phyloP scores from a whole-genome alignment of 1,284 basidiomycete genomes.

The Ustilago bromivora region DNA sequence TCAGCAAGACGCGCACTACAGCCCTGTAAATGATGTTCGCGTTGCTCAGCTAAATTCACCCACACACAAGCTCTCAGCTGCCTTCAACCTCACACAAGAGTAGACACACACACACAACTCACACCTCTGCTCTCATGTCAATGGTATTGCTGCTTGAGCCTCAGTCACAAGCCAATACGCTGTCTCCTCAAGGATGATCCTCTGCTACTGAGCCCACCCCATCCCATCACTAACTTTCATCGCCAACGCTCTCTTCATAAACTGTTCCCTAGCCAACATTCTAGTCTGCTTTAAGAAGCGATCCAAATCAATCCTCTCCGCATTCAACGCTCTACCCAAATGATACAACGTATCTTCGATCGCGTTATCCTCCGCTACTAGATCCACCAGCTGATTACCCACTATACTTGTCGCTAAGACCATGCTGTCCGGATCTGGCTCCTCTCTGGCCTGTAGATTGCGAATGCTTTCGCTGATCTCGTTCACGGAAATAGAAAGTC shows the following conservation, averaged over 20 bases:
- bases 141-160: no score
- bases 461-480: conserved; percentile 78
- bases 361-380: conserved; percentile 97
- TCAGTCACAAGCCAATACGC: no score
- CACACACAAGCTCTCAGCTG: background rate
- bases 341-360: conserved; percentile 99
- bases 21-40: conserved; percentile 9
- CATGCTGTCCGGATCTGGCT: conserved; percentile 58
- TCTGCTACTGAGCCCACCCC: conserved; percentile 42
- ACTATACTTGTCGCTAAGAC: conserved; percentile 63
- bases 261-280: conserved; percentile 66
- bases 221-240: conserved; percentile 61
- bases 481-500: conserved; percentile 76
- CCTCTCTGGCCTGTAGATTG: conserved; percentile 70
- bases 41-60: background rate
- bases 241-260: conserved; percentile 64
- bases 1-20: conserved; percentile 5
- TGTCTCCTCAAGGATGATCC: no score
- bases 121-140: background rate
- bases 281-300: conserved; percentile 67
- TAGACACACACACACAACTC: background rate
- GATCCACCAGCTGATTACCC: conserved; percentile 77
- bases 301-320: conserved; percentile 73
- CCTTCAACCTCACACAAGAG: background rate
- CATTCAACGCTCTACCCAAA: conserved; percentile 89